These are phyloP conservation scores for Cystobasidium pallidum DNA, from an alignment of 1,284 basidiomycete species.

Conservation along the genomic window DNA sequence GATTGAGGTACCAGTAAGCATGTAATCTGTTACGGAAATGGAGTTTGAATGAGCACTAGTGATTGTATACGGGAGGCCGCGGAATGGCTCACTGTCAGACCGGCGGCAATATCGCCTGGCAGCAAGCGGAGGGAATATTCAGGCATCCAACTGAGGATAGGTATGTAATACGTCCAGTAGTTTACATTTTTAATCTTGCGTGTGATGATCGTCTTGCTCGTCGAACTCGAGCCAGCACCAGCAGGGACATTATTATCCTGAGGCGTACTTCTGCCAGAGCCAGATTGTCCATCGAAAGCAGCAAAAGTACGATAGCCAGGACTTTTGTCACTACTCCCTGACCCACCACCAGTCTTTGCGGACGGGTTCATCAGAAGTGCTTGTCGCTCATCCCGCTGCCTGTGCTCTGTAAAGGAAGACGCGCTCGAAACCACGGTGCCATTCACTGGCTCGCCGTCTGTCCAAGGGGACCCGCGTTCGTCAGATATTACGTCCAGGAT, in stretches of 20 bases:
- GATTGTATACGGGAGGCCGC: not conserved
- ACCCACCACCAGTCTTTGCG: not conserved
- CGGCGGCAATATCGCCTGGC: constrained; percentile 78
- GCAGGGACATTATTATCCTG: not conserved
- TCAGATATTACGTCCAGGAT: too few relatives aligned
- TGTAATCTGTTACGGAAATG: constrained; percentile 61
- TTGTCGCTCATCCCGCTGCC: constrained; percentile 17
- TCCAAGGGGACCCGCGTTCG: not conserved
- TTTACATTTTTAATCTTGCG: constrained; percentile 21
- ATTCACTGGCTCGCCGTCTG: not conserved
- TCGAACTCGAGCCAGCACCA: not conserved
- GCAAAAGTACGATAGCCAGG: constrained; percentile 24
- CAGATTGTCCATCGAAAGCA: constrained; percentile 2
- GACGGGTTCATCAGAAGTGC: constrained; percentile 8
- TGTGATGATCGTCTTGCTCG: constrained; percentile 1
- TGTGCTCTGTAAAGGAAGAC: constrained; percentile 6
- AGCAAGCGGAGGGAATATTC: constrained; percentile 76
- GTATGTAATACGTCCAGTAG: constrained; percentile 51
- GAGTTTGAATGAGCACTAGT: not conserved
- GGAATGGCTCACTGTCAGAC: constrained; percentile 64
- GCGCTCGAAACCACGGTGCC: not conserved
- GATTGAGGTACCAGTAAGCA: constrained; percentile 86
- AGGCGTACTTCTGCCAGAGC: constrained; percentile 36
- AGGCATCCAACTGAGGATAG: constrained; percentile 70
- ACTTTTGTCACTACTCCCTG: not conserved